Conservation (phyloP, 1,139 yeast genomes). For the Yamadazyma buinensis region DNA sequence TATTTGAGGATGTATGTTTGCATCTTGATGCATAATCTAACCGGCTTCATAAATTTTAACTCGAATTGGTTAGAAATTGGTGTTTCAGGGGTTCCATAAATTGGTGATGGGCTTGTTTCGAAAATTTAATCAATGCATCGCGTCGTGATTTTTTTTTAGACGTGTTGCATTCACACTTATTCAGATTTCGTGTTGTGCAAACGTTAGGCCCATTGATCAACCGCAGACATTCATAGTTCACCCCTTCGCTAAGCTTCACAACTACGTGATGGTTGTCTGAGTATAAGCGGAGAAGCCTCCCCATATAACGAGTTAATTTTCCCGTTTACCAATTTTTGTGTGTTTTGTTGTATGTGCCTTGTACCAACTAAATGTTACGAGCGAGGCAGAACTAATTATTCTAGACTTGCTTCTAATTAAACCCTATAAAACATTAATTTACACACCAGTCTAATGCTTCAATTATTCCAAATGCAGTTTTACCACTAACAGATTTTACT, state of each 20-base stretch:
- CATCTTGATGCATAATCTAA: conserved; percentile 1
- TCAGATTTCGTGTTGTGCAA: neutral
- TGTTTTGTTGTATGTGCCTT: too few relatives aligned
- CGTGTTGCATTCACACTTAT: conserved; percentile 1
- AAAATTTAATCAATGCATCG: conserved; percentile 1
- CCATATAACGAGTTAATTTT: too few relatives aligned
- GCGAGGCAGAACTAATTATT: too few relatives aligned
- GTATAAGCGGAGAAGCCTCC: too few relatives aligned
- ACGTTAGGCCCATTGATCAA: too few relatives aligned
- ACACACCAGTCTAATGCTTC: conserved; percentile 19
- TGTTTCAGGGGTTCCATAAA: conserved; percentile 6
- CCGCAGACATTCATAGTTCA: too few relatives aligned
- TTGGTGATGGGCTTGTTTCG: neutral
- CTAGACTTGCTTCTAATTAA: too few relatives aligned
- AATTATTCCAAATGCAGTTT: conserved; percentile 34
- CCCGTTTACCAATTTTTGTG: too few relatives aligned
- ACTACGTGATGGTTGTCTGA: too few relatives aligned
- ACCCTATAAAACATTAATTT: too few relatives aligned
- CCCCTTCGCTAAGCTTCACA: too few relatives aligned
- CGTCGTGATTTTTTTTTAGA: conserved; percentile 5
- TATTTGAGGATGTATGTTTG: conserved; percentile 1
- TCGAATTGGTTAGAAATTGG: conserved; percentile 3
- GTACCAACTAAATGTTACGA: too few relatives aligned
- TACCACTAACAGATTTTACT: conserved; percentile 52
- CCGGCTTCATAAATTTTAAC: neutral